Conservation (phyloP, 208 protist species). For the Trypanosoma avium region DNA sequence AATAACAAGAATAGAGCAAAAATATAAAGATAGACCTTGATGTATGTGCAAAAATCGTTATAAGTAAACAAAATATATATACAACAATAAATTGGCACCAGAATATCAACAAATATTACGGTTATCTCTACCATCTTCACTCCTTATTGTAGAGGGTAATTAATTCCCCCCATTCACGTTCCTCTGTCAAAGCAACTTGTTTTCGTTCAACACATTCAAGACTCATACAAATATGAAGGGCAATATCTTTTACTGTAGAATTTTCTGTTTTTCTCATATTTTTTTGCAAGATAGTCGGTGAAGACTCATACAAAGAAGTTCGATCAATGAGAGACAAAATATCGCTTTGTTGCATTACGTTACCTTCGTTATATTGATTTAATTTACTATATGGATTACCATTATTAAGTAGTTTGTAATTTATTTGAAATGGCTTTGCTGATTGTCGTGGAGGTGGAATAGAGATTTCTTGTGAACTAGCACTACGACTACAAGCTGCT, state of each 20-base stretch:
- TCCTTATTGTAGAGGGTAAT: background rate
- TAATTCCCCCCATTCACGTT: constrained; percentile 15
- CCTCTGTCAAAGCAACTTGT: constrained; percentile 19
- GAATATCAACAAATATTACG: too few species aligned
- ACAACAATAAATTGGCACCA: background rate
- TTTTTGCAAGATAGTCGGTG: background rate
- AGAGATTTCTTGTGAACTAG: background rate
- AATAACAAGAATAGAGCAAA: too few species aligned
- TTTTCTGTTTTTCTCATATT: background rate
- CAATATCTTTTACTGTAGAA: constrained; percentile 1
- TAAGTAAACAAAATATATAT: constrained; percentile 3
- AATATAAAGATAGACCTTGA: too few species aligned
- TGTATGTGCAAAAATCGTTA: too few species aligned
- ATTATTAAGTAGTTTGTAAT: background rate
- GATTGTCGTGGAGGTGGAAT: background rate
- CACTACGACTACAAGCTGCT: background rate
- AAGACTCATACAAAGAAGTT: too few species aligned
- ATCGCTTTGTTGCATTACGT: too few species aligned
- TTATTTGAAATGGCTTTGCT: background rate
- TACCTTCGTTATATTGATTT: background rate
- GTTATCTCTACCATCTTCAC: background rate
- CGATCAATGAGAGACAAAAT: too few species aligned
- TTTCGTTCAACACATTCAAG: constrained; percentile 23
- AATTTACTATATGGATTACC: background rate
- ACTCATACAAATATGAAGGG: constrained; percentile 19